Evolutionary conservation across 495 filamentous ascomycete genomes (phyloP).

Genomic region (Xylaria curta): DNA sequence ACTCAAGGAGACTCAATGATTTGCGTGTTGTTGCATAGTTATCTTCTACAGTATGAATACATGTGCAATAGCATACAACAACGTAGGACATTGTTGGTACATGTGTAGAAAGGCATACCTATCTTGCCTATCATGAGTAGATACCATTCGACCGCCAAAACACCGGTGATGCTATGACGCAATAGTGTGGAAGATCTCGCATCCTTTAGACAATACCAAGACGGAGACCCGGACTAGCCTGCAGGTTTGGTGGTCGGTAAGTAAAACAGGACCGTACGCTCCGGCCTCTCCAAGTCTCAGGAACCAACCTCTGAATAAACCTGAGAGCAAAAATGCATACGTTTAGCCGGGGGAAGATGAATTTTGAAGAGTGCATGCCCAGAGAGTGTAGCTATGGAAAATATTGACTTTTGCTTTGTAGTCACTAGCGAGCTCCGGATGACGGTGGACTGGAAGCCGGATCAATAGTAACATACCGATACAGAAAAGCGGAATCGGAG

Average conservation of each 20-base stretch:
- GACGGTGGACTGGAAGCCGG: neutral
- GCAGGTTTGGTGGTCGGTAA: neutral
- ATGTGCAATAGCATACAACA: neutral
- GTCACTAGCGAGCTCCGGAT: no score
- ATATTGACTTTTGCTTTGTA: neutral
- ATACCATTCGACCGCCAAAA: slow-evolving; percentile 11
- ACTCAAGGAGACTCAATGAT: neutral
- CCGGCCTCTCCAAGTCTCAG: neutral
- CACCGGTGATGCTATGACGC: slow-evolving; percentile 6
- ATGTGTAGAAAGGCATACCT: neutral
- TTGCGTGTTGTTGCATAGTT: neutral
- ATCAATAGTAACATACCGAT: neutral
- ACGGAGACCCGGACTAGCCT: neutral
- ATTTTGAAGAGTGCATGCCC: no score
- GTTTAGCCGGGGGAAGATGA: neutral
- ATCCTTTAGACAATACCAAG: slow-evolving; percentile 14
- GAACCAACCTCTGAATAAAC: neutral
- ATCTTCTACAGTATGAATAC: neutral
- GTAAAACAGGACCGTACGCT: neutral
- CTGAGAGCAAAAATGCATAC: neutral
- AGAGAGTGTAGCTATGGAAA: no score
- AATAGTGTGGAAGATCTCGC: slow-evolving; percentile 13
- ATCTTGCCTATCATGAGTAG: neutral
- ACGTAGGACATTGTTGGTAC: neutral
- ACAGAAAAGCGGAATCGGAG: neutral